Percentiles rank a stretch among this genome's conserved stretches.
phyloP scores from a whole-genome alignment of 805 yeast species.

The Candida piceae region DNA sequence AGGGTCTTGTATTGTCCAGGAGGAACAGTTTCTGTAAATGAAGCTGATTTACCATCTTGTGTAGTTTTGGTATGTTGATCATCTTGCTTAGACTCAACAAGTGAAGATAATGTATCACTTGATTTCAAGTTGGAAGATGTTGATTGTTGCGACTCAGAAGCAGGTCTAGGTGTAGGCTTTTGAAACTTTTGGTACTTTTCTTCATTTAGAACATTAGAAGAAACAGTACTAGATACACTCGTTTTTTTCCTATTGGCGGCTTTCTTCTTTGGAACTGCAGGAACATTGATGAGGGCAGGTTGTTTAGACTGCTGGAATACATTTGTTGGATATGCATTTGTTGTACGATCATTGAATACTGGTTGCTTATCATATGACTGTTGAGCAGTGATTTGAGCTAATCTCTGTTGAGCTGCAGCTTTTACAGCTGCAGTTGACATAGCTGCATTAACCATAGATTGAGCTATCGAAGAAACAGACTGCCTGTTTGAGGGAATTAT shows the following conservation, averaged over 20 bases:
- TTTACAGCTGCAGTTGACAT: conserved; percentile 19
- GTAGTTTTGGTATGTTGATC: too few relatives aligned
- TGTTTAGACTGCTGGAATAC: too few relatives aligned
- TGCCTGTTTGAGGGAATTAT: conserved; percentile 1
- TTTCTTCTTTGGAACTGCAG: not conserved
- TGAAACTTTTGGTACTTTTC: conserved; percentile 19
- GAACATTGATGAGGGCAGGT: too few relatives aligned
- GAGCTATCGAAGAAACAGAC: conserved; percentile 7
- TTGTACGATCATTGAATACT: too few relatives aligned
- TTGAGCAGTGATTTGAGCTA: conserved; percentile 17
- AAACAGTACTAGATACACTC: not conserved
- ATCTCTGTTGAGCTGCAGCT: conserved; percentile 21
- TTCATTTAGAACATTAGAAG: conserved; percentile 1
- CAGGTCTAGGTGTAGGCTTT: conserved; percentile 8
- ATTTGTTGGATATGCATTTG: too few relatives aligned
- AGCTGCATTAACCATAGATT: conserved; percentile 18
- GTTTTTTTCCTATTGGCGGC: not conserved
- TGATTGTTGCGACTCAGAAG: conserved; percentile 1
- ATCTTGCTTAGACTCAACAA: too few relatives aligned
- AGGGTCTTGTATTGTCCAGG: too few relatives aligned
- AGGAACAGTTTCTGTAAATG: too few relatives aligned
- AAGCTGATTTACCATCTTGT: too few relatives aligned
- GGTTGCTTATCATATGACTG: conserved; percentile 13
- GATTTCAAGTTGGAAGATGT: too few relatives aligned
- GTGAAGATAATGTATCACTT: too few relatives aligned